These are phyloP conservation scores for Myxozyma kluyveri DNA, from an alignment of 805 yeast genomes.

Conservation along the genomic window DNA sequence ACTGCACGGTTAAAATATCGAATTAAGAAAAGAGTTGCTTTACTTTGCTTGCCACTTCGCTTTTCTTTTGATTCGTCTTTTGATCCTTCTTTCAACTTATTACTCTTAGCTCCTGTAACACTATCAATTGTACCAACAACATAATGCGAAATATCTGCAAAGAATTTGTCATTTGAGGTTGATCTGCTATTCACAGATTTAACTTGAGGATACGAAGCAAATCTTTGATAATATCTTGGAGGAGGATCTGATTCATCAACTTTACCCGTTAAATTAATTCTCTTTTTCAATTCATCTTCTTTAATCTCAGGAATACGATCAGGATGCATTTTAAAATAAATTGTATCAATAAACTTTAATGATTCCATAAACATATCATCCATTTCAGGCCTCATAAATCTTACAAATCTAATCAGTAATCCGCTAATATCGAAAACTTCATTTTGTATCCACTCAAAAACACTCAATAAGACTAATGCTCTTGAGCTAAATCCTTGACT, in stretches of 20 bases:
- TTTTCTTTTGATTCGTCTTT: neutral
- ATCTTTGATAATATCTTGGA: constrained; percentile 21
- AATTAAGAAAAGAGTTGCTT: constrained; percentile 31
- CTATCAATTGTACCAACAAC: neutral
- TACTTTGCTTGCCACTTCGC: neutral
- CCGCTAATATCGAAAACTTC: constrained; percentile 45
- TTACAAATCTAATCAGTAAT: constrained; percentile 41
- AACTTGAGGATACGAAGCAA: constrained; percentile 13
- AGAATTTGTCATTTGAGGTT: neutral
- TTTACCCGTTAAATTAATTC: neutral
- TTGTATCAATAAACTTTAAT: constrained; percentile 42
- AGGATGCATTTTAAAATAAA: constrained; percentile 45
- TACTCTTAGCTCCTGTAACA: no score
- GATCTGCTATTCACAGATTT: neutral
- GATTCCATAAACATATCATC: constrained; percentile 45
- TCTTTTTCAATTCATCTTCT: no score
- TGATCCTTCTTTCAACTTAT: neutral
- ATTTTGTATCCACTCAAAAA: constrained; percentile 42
- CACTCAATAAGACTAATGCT: constrained; percentile 31
- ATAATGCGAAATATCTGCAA: neutral
- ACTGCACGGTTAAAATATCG: constrained; percentile 36
- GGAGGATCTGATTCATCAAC: constrained; percentile 1
- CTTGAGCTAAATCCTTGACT: constrained; percentile 1
- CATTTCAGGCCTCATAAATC: constrained; percentile 42
- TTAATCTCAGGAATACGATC: constrained; percentile 28